Percentiles rank a stretch among this genome's conserved stretches.
These are phyloP conservation scores for Schwanniomyces sp. DNA, from an alignment of 805 yeast genomes.

Conservation along the genomic window DNA sequence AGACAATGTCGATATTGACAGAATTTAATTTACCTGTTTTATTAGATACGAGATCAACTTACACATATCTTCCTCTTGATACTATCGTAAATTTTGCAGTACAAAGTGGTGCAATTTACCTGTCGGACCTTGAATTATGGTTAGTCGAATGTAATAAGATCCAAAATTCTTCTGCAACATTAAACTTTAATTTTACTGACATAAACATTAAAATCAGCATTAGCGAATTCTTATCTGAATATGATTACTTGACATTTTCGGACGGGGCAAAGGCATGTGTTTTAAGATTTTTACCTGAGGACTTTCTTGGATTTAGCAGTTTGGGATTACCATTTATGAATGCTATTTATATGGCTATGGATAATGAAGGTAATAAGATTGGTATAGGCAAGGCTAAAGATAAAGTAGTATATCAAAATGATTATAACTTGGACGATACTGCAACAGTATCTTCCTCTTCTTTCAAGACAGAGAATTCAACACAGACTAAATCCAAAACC, in stretches of 20 bases:
- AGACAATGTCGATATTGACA: constrained; percentile 29
- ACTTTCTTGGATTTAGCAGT: constrained; percentile 47
- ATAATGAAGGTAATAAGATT: constrained; percentile 52
- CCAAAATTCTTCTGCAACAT: constrained; percentile 45
- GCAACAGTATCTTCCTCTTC: not conserved
- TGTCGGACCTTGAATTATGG: constrained; percentile 51
- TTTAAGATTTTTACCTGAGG: constrained; percentile 50
- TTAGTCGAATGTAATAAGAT: constrained; percentile 57
- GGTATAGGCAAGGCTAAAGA: constrained; percentile 56
- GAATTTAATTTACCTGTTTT: constrained; percentile 47
- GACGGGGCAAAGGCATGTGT: constrained; percentile 60
- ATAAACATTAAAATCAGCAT: constrained; percentile 52
- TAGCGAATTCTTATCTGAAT: constrained; percentile 42
- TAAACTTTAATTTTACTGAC: constrained; percentile 55
- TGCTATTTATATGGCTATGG: constrained; percentile 59
- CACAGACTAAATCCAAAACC: constrained; percentile 12
- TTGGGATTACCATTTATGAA: constrained; percentile 61
- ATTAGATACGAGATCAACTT: constrained; percentile 54
- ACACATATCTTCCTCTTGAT: constrained; percentile 54
- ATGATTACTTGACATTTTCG: constrained; percentile 46
- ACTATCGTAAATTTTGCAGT: constrained; percentile 61
- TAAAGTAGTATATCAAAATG: constrained; percentile 5
- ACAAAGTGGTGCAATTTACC: constrained; percentile 67
- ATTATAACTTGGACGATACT: not conserved
- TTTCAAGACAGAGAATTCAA: constrained; percentile 4